Percentiles rank a stretch among this genome's conserved stretches.
phyloP scores from a whole-genome alignment of 1,284 basidiomycete genomes.

The Trichosporon inkin region DNA sequence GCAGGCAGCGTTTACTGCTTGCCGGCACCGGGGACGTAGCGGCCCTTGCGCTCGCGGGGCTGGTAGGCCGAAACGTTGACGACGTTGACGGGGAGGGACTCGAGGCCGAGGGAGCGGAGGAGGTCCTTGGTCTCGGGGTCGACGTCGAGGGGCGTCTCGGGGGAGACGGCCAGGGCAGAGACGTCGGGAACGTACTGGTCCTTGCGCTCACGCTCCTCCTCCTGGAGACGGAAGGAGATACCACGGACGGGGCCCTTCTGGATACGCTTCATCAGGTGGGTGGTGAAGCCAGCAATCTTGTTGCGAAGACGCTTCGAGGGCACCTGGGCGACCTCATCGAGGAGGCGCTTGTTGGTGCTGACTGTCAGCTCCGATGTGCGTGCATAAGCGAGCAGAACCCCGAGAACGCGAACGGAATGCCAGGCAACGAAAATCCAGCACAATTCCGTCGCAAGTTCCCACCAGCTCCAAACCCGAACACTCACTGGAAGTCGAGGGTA shows the following conservation, averaged over 20 bases:
- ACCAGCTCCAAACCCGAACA: constrained; percentile 18
- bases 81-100: constrained; percentile 71
- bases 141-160: constrained; percentile 69
- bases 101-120: constrained; percentile 84
- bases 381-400: neutral
- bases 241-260: constrained; percentile 98
- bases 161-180: constrained; percentile 79
- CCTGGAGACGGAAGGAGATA: constrained; percentile 99
- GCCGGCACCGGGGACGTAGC: constrained; percentile 78
- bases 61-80: constrained; percentile 60
- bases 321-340: constrained; percentile 97
- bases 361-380: constrained; percentile 12
- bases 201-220: constrained; percentile 99
- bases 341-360: constrained; percentile 96
- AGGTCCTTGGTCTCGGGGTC: constrained; percentile 92
- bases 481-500: constrained; percentile 84
- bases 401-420: neutral
- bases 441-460: neutral
- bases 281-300: constrained; percentile 99
- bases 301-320: constrained; percentile 99
- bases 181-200: constrained; percentile 97
- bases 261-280: constrained; percentile 99
- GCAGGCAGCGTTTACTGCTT: constrained; percentile 19
- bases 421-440: neutral
- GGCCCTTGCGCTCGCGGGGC: constrained; percentile 69